Conservation (phyloP, 2,329 filamentous ascomycete genomes). For the Cryphonectria parasitica region DNA sequence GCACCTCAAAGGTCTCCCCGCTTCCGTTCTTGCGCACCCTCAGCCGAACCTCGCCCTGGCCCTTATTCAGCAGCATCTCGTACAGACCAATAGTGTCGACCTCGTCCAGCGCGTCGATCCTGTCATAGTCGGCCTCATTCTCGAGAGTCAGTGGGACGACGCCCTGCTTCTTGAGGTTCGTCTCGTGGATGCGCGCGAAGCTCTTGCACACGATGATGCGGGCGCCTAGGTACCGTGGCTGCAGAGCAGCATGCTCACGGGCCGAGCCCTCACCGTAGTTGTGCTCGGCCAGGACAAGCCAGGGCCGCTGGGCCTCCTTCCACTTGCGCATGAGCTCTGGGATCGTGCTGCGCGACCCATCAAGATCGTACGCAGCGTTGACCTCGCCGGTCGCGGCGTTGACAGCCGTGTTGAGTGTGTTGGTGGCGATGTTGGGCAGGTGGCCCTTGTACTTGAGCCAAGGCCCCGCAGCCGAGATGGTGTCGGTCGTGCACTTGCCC, state of each 20-base stretch:
- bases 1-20: conserved; percentile 70
- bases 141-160: conserved; percentile 92
- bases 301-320: conserved; percentile 75
- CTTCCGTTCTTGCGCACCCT: conserved; percentile 62
- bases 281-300: conserved; percentile 96
- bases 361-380: conserved; percentile 87
- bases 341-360: conserved; percentile 76
- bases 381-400: conserved; percentile 93
- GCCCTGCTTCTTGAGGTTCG: conserved; percentile 95
- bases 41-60: conserved; percentile 76
- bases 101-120: conserved; percentile 79
- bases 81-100: conserved; percentile 82
- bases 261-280: conserved; percentile 92
- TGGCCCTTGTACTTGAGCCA: conserved; percentile 99
- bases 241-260: conserved; percentile 84
- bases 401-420: conserved; percentile 93
- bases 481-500: conserved; percentile 98
- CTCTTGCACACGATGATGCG: conserved; percentile 79
- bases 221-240: conserved; percentile 82
- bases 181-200: conserved; percentile 91
- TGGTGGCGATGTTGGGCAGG: conserved; percentile 94
- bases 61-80: conserved; percentile 77
- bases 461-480: conserved; percentile 93
- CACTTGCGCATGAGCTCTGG: conserved; percentile 85
- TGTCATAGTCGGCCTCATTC: conserved; percentile 85